Conservation (phyloP, 768 basidiomycete species). For the Chlorophyllum brunneum region DNA sequence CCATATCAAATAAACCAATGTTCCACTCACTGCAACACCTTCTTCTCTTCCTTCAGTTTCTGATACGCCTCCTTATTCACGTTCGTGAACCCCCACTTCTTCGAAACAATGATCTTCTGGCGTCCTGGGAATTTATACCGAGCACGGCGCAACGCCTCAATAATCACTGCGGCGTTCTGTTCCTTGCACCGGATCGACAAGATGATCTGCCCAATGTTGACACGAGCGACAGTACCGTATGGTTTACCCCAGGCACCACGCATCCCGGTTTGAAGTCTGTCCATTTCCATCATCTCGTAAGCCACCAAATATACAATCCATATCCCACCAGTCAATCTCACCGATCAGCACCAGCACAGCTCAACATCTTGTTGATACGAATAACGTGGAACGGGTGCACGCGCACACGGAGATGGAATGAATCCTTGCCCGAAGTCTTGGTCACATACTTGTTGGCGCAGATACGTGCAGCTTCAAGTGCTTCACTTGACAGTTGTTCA, state of each 20-base stretch:
- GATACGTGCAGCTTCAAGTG: constrained; percentile 96
- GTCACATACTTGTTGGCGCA: constrained; percentile 99
- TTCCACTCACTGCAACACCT: constrained; percentile 74
- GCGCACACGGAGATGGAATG: constrained; percentile 96
- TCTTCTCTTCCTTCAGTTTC: constrained; percentile 86
- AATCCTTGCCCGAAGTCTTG: constrained; percentile 97
- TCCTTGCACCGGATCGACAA: constrained; percentile 88
- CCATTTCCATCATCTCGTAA: not conserved
- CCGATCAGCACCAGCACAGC: constrained; percentile 98
- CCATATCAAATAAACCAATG: not conserved
- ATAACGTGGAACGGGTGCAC: constrained; percentile 98
- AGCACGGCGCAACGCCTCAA: constrained; percentile 95
- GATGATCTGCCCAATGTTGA: constrained; percentile 97
- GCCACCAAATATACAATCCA: not conserved
- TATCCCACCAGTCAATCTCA: constrained; percentile 26
- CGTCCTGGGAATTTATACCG: constrained; percentile 99
- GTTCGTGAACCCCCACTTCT: constrained; percentile 99
- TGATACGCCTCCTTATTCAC: constrained; percentile 87
- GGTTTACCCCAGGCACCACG: constrained; percentile 99
- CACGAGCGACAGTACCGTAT: constrained; percentile 92
- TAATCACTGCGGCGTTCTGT: constrained; percentile 77
- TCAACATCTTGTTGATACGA: constrained; percentile 99
- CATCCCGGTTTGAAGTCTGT: constrained; percentile 95
- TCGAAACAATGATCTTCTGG: constrained; percentile 94
- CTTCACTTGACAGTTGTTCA: constrained; percentile 93